phyloP scores from a whole-genome alignment of 768 basidiomycete genomes.

The Pleurotus cornucopiae region DNA sequence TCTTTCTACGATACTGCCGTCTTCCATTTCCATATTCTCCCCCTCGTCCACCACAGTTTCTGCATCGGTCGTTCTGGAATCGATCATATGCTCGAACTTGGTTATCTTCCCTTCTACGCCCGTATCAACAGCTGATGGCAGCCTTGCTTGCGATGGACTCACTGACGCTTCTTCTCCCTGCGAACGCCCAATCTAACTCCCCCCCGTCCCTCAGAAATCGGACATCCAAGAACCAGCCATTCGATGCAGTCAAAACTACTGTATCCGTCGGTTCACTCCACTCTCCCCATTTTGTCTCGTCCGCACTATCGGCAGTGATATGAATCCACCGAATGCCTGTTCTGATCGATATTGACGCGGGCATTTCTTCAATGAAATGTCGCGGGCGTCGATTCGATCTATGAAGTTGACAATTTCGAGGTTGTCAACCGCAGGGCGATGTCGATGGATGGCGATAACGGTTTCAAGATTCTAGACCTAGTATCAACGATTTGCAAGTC shows the following conservation, averaged over 20 bases:
- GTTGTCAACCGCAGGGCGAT: too few species aligned
- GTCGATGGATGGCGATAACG: too few species aligned
- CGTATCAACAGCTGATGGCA: neutral
- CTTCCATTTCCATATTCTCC: conserved; percentile 19
- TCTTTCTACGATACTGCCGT: conserved; percentile 25
- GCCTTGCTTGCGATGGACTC: neutral
- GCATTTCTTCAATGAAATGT: neutral
- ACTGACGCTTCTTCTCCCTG: conserved; percentile 25
- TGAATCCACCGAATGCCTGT: conserved; percentile 29
- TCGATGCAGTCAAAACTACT: conserved; percentile 26
- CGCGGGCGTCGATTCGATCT: neutral
- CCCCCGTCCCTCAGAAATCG: conserved; percentile 25
- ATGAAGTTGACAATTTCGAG: neutral
- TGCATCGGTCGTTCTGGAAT: conserved; percentile 25
- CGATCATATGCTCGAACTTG: conserved; percentile 26
- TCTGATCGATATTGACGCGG: neutral
- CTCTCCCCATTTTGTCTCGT: conserved; percentile 4
- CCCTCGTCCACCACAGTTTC: conserved; percentile 21
- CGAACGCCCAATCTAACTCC: conserved; percentile 34
- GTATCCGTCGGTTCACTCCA: conserved; percentile 31
- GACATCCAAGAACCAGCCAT: conserved; percentile 30
- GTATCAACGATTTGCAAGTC: too few species aligned
- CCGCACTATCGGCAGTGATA: too few species aligned
- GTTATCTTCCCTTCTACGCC: conserved; percentile 14
- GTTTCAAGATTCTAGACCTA: too few species aligned